Evolutionary conservation across 2,329 filamentous ascomycete species (phyloP), one percentile per base, ranked within the genome.

Genomic region (Scolecobasidium constrictum): DNA sequence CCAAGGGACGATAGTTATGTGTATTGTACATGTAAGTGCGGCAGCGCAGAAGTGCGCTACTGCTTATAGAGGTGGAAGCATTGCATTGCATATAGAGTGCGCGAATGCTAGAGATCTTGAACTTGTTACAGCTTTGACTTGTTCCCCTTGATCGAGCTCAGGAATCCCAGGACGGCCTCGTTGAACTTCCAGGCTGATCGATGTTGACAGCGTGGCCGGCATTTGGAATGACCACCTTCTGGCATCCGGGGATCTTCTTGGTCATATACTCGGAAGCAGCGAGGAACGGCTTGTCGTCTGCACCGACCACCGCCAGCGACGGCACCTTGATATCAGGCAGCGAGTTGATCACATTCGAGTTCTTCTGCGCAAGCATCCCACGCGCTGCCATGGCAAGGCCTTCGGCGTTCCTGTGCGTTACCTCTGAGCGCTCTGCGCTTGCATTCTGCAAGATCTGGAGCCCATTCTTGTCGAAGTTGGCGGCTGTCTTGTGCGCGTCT

Each of bases 181-280:
- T 50, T 44, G 31, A 54, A 54, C 3, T 28, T 44, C 38, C 19
- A 4, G 51, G 53, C 37, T 55, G 48, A 28, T 56, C 53, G 21
- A 55, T 47, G 35, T 56, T 55, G 4, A 46, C 49, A 22, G 53
- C 53, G 47, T 55, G 53, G 12, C 53, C 53, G 18, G 53, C 53
- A 13, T 49, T 38, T 5, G 49, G 47, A 6, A 54, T 49, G 23
- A 53, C 49, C 9, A 52, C 47, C 35, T 53, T 53, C 38, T 47
- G 45, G 13, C 49, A 48, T 5, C 43, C 45, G 4, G 53, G 52
- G 12, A 55, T 55, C 44, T 50, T 54, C 52, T 51, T 53, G 33
- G 43, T 46, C 53, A 56, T 55, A 37, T 55, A 56, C 31, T 53
- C 52, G 15, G 50, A 46, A 15, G 51, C 51, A 13, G 46, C 47